Percentiles rank a stretch among this genome's conserved stretches.
These are phyloP conservation scores for Haematococcus lacustris DNA, from an alignment of 139 green algal species.

Conservation along the genomic window DNA sequence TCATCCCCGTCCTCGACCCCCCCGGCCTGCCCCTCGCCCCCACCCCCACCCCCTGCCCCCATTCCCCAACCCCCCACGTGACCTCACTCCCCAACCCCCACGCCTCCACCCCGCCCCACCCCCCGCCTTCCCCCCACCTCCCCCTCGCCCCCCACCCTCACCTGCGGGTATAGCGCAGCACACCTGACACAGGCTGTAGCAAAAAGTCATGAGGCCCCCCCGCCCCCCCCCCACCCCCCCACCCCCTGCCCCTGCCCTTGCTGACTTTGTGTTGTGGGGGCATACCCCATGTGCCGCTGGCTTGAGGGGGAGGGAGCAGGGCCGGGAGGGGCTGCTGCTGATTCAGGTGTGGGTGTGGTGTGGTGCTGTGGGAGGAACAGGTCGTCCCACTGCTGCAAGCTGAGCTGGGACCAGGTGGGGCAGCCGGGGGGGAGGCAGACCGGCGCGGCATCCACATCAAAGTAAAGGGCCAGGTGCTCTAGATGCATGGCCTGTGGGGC, in stretches of 20 bases:
- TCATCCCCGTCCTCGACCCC: too few relatives aligned
- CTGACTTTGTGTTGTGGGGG: too few relatives aligned
- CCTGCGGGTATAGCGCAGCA: slow-evolving; percentile 49
- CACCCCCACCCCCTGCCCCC: too few relatives aligned
- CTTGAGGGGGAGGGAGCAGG: too few relatives aligned
- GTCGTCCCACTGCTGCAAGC: slow-evolving; percentile 55
- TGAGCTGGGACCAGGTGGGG: slow-evolving; percentile 44
- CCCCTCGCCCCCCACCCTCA: too few relatives aligned
- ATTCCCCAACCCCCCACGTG: too few relatives aligned
- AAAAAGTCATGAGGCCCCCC: slow-evolving; percentile 39
- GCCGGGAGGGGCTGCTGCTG: not conserved
- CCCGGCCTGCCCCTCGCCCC: too few relatives aligned
- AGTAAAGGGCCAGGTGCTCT: slow-evolving; percentile 63
- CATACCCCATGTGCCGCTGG: too few relatives aligned
- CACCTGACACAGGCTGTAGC: slow-evolving; percentile 57
- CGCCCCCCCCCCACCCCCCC: not conserved
- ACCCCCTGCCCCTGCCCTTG: not conserved
- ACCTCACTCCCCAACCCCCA: too few relatives aligned
- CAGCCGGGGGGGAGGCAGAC: slow-evolving; percentile 23
- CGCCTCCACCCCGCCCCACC: too few relatives aligned
- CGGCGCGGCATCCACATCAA: slow-evolving; percentile 57
- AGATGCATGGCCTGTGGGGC: slow-evolving; percentile 56
- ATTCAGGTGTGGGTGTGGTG: not conserved
- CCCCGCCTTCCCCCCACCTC: too few relatives aligned
- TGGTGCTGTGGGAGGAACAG: slow-evolving; percentile 55